These are phyloP conservation scores for Vanrija pseudolonga DNA, from an alignment of 1,284 basidiomycete species.

Conservation along the genomic window DNA sequence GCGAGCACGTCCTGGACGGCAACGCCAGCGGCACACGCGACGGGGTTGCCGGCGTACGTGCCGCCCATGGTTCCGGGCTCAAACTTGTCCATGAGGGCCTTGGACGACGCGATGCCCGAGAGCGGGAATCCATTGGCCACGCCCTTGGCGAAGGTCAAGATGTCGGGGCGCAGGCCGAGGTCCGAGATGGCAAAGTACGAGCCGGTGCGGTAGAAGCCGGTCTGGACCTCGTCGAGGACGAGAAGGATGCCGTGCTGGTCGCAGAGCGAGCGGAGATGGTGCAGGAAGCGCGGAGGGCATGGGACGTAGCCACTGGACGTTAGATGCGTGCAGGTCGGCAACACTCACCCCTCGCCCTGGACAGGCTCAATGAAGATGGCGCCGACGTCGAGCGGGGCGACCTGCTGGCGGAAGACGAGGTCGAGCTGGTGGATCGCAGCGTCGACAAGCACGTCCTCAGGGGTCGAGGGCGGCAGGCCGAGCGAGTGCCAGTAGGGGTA, in stretches of 20 bases:
- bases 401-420: slow-evolving; percentile 76
- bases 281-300: slow-evolving; percentile 71
- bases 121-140: slow-evolving; percentile 66
- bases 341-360: slow-evolving; percentile 67
- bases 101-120: slow-evolving; percentile 76
- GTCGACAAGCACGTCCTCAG: slow-evolving; percentile 62
- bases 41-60: slow-evolving; percentile 68
- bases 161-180: slow-evolving; percentile 69
- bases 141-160: slow-evolving; percentile 76
- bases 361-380: slow-evolving; percentile 88
- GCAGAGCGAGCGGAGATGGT: slow-evolving; percentile 73
- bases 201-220: slow-evolving; percentile 69
- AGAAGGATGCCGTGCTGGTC: slow-evolving; percentile 70
- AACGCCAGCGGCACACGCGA: slow-evolving; percentile 76
- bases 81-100: slow-evolving; percentile 62
- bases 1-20: slow-evolving; percentile 62
- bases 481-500: slow-evolving; percentile 92
- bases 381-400: slow-evolving; percentile 77
- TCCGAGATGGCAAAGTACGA: slow-evolving; percentile 70
- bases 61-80: slow-evolving; percentile 31
- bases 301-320: slow-evolving; percentile 69
- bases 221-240: slow-evolving; percentile 56
- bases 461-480: slow-evolving; percentile 60
- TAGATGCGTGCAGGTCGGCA: background rate
- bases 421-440: slow-evolving; percentile 73